phyloP scores from a whole-genome alignment of 192 early-diverging fungal species.

The Pilaira anomala region DNA sequence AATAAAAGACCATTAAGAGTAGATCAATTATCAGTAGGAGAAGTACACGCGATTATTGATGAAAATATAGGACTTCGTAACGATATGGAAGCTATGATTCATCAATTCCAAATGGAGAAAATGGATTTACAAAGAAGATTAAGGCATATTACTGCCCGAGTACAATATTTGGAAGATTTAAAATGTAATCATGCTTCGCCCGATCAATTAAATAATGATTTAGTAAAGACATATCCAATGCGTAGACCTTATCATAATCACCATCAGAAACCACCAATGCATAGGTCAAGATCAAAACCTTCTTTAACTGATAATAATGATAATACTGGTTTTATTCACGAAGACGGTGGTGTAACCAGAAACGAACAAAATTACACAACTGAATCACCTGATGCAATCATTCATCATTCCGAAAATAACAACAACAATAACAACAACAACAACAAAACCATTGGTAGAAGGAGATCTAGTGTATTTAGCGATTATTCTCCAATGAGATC shows the following conservation, averaged over 20 bases:
- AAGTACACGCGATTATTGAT: conserved; percentile 5
- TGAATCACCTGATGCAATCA: conserved; percentile 17
- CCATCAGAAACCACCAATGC: too few relatives aligned
- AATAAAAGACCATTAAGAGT: conserved; percentile 1
- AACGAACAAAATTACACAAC: conserved; percentile 7
- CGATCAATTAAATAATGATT: too few relatives aligned
- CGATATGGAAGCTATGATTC: neutral
- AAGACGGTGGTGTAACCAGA: conserved; percentile 1
- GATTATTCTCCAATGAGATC: neutral
- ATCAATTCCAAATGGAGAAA: conserved; percentile 1
- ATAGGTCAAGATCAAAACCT: too few relatives aligned
- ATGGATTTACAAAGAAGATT: conserved; percentile 7
- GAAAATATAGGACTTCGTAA: neutral
- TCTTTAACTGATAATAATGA: too few relatives aligned
- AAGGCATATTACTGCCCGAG: conserved; percentile 1
- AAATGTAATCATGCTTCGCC: neutral
- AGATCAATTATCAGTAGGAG: neutral
- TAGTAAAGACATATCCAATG: too few relatives aligned
- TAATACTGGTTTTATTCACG: neutral
- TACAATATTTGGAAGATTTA: conserved; percentile 1
- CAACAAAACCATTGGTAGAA: neutral
- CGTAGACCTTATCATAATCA: too few relatives aligned
- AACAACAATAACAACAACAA: neutral
- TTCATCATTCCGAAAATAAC: neutral
- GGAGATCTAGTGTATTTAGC: neutral